Conservation (phyloP, 1,284 basidiomycete genomes). For the Violaceomyces palustris region DNA sequence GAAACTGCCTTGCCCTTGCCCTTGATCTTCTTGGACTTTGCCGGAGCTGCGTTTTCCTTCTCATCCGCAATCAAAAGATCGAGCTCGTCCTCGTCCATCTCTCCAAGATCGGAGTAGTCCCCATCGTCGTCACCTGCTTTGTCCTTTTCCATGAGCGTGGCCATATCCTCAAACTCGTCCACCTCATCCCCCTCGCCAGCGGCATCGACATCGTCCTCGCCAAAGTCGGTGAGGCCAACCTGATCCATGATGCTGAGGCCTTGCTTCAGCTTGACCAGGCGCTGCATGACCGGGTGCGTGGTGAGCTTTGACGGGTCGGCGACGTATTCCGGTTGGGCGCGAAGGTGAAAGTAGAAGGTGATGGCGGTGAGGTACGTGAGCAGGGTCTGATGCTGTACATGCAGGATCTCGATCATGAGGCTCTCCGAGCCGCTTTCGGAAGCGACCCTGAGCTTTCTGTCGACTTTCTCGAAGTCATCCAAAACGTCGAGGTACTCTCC, state of each 20-base stretch:
- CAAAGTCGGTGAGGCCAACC: constrained; percentile 35
- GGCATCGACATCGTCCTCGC: no score
- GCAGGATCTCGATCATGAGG: constrained; percentile 53
- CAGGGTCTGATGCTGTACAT: constrained; percentile 61
- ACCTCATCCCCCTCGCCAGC: constrained; percentile 5
- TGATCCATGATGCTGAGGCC: constrained; percentile 66
- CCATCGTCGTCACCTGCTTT: constrained; percentile 36
- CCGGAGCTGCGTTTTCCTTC: constrained; percentile 22
- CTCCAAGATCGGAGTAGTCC: constrained; percentile 15
- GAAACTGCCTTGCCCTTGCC: neutral
- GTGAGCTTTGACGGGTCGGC: constrained; percentile 27
- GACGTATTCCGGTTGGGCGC: constrained; percentile 56
- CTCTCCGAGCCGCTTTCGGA: constrained; percentile 58
- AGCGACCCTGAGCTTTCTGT: constrained; percentile 61
- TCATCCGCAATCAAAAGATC: constrained; percentile 25
- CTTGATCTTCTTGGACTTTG: neutral
- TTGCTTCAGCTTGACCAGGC: constrained; percentile 80
- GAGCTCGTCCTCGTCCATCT: constrained; percentile 41
- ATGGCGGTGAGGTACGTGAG: constrained; percentile 84
- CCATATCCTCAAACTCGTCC: constrained; percentile 25
- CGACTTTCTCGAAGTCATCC: constrained; percentile 59
- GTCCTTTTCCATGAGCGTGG: constrained; percentile 28
- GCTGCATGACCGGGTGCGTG: constrained; percentile 65
- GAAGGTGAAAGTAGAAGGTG: constrained; percentile 86
- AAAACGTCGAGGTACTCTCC: constrained; percentile 58